These are phyloP conservation scores for Fusarium citri DNA, from an alignment of 2,329 filamentous ascomycete species.

Conservation along the genomic window DNA sequence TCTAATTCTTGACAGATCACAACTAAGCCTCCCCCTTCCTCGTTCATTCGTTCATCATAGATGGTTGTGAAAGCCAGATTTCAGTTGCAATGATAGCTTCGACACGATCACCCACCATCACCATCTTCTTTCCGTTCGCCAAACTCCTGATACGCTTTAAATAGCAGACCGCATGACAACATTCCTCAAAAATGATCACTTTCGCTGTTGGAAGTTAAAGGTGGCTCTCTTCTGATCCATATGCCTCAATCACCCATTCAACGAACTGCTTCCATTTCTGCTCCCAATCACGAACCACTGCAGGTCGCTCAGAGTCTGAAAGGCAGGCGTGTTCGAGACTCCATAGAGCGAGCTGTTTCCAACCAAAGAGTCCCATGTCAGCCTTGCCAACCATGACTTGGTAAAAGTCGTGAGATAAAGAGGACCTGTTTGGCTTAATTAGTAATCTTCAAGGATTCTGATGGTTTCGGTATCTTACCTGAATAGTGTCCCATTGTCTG, in stretches of 20 bases:
- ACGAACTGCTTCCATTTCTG: conserved; percentile 70
- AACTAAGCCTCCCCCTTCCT: not conserved
- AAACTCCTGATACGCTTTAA: conserved; percentile 15
- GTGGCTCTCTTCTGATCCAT: conserved; percentile 43
- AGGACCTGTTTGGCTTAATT: conserved; percentile 62
- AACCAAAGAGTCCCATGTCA: conserved; percentile 75
- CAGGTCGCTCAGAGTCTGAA: conserved; percentile 54
- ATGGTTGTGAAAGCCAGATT: not conserved
- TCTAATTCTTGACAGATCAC: not conserved
- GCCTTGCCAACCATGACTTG: conserved; percentile 77
- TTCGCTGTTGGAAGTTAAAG: not conserved
- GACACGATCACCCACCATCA: not conserved
- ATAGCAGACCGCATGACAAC: not conserved
- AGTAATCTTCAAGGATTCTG: not conserved
- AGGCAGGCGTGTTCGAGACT: conserved; percentile 72
- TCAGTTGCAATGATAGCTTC: not conserved
- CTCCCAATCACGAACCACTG: conserved; percentile 60
- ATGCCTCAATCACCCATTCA: conserved; percentile 59
- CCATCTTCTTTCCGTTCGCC: conserved; percentile 11
- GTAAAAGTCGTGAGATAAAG: conserved; percentile 81
- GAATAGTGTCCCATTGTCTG: conserved; percentile 80
- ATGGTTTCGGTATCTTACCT: conserved; percentile 57
- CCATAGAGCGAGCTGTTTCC: conserved; percentile 75
- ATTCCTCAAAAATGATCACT: not conserved
- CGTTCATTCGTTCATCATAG: conserved; percentile 5